Base-by-base conservation (phyloP, 768 basidiomycete genomes). In the Lentinus tigrinus region DNA sequence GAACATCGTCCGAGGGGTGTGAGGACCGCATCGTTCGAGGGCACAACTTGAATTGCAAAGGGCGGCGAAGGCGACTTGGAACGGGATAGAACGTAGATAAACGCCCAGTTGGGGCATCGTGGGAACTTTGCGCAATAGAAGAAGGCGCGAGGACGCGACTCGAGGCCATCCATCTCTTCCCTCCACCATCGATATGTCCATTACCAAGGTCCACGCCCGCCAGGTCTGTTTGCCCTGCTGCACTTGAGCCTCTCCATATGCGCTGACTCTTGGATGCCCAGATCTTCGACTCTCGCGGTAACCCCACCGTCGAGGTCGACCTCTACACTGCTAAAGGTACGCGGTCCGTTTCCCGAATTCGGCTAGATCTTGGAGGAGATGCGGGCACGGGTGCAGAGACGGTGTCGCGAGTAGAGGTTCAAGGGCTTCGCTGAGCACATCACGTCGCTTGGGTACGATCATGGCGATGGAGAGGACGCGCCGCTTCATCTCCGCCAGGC, bases 231-330 rank as follows among this genome's bases (percentile, higher is more conserved):
- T 37, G 47, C 34, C 39, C 46, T 36, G n/a, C 11, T 28, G 19
- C 51, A 24, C 19, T 36, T 17, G 17, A 23, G 34, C 52, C 36
- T 36, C 14, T 56, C 34, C 16, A 13, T 21, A 19, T 50, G 17
- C 21, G 47, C 70, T 96, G 94, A 95, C 97, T 85, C 95, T 93
- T 46, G 28, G 42, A 49, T 44, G 31, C 34, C 26, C 69, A 98
- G 96, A 96, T 98, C 86, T 98, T 97, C 75, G 96, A 98, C 83
- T 98, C 95, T 71, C 93, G 96, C 72, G 95, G 95, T 68, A 95
- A 98, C 84, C 94, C 92, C 69, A 96, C 95, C 69, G 93, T 97
- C 71, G 95, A 94, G 78, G 93, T 94, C 72, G 93, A 95, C 73
- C 78, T 95, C 69, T 72, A 82, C 83, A 98, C 95, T 61, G 82